Conservation (phyloP, 495 filamentous ascomycete genomes). For the Penicillium crystallinum region DNA sequence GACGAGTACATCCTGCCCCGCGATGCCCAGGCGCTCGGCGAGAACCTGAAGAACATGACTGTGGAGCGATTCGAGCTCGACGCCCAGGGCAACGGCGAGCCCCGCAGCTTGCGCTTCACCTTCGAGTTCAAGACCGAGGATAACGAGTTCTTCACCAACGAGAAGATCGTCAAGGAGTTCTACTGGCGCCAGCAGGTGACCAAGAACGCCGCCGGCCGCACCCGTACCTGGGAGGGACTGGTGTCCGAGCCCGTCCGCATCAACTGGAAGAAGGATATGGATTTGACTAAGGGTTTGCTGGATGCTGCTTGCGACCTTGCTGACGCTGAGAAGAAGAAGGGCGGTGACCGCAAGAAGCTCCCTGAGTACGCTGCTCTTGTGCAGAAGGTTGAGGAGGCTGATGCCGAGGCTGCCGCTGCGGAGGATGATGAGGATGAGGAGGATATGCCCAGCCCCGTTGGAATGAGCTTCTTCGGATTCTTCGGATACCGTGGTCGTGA, state of each 20-base stretch:
- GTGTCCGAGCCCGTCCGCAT: slow-evolving; percentile 83
- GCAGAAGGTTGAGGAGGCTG: slow-evolving; percentile 38
- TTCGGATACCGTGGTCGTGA: slow-evolving; percentile 69
- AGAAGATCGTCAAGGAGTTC: slow-evolving; percentile 80
- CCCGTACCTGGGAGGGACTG: slow-evolving; percentile 60
- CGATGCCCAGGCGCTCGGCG: slow-evolving; percentile 64
- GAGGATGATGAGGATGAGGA: slow-evolving; percentile 46
- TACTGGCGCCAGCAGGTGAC: slow-evolving; percentile 59
- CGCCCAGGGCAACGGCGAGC: slow-evolving; percentile 47
- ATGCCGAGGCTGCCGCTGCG: slow-evolving; percentile 17
- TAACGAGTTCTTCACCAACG: slow-evolving; percentile 74
- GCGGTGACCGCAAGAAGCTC: slow-evolving; percentile 32
- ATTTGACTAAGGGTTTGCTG: slow-evolving; percentile 75
- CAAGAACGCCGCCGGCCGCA: slow-evolving; percentile 37
- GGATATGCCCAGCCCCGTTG: slow-evolving; percentile 48
- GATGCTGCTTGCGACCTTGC: slow-evolving; percentile 62
- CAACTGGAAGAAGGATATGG: slow-evolving; percentile 79
- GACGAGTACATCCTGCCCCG: slow-evolving; percentile 77
- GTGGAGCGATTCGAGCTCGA: slow-evolving; percentile 74
- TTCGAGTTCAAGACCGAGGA: slow-evolving; percentile 41
- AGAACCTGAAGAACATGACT: slow-evolving; percentile 54
- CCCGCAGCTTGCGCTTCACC: slow-evolving; percentile 42
- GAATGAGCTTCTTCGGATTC: slow-evolving; percentile 77
- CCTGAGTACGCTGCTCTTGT: slow-evolving; percentile 48
- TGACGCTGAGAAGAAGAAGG: slow-evolving; percentile 56